Base-by-base conservation (phyloP, 768 basidiomycete species). In the Termitomyces sp. region DNA sequence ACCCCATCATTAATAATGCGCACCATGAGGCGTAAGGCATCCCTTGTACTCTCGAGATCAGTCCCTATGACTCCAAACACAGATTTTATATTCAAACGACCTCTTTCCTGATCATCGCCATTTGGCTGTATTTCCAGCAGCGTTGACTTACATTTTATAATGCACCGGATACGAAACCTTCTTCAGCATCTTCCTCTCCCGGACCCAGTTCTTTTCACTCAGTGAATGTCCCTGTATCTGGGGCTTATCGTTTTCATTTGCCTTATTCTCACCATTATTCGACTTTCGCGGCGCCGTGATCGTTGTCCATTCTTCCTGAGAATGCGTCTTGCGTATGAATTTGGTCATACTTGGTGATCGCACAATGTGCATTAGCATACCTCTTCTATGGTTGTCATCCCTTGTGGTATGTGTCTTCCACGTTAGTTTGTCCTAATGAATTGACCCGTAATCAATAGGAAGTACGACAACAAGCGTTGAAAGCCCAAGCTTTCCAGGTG, bases 241-340 rank as follows among this genome's bases (percentile, higher is more conserved):
- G 61, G 27, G 6, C 18, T 64, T 18, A 34, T 49, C 24, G n/a
- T 64, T 24, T 30, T 53, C 26, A 47, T 65, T 27, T 30, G 57
- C 44, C 8, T 55, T 26, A 55, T 49, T 20, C 34, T 65, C 14
- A 42, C 56, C 34, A 18, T 63, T n/a, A 44, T 55, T 26, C 55
- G 32, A 36, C 26, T 53, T 22, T 39, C 45, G 6, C 47, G 50
- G 34, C 36, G 24, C 39, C 61, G 56, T 45, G 60, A 51, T 22
- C 57, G 39, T 42, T 40, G 26, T 42, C 56, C 57, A 30, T 50
- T 42, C 16, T 61, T 51, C 36, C 47, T 65, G 26, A 67, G 66
- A 61, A 42, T 59, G 44, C 61, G 62, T 32, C 44, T 62, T 13
- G 24, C 45, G n/a, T 52, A 46, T 14, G 62, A 65, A 51, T 45